phyloP scores from a whole-genome alignment of 1,284 basidiomycete species.

The Trametes pubescens region DNA sequence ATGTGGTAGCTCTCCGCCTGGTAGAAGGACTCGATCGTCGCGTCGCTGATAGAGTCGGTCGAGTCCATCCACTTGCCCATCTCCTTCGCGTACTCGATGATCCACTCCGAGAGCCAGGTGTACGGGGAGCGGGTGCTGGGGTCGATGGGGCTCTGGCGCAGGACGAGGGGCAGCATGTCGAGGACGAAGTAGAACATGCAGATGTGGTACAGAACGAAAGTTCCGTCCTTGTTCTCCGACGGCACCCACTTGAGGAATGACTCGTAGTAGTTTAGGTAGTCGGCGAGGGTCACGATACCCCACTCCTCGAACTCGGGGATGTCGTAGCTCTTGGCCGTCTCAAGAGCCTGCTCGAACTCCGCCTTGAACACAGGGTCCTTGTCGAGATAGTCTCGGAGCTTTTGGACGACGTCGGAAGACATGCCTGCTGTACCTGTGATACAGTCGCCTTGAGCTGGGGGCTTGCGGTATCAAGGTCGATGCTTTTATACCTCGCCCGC shows the following conservation, averaged over 20 bases:
- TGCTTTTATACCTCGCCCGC: background rate
- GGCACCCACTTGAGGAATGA: constrained; percentile 30
- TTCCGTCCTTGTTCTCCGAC: constrained; percentile 25
- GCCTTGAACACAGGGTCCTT: constrained; percentile 27
- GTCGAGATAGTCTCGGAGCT: constrained; percentile 25
- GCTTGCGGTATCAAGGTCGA: background rate
- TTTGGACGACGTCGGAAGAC: constrained; percentile 23
- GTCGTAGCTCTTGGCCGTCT: constrained; percentile 23
- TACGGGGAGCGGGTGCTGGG: constrained; percentile 24
- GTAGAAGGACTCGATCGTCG: constrained; percentile 28
- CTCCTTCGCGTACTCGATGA: constrained; percentile 32
- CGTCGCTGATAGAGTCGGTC: constrained; percentile 26
- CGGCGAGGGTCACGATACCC: constrained; percentile 27
- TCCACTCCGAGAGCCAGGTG: constrained; percentile 32
- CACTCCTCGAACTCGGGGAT: constrained; percentile 22
- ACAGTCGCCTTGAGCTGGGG: background rate
- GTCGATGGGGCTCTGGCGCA: constrained; percentile 28
- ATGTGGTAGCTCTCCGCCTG: constrained; percentile 27
- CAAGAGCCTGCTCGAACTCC: constrained; percentile 26
- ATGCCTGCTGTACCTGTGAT: background rate
- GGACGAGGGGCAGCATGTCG: constrained; percentile 24
- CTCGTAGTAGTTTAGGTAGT: constrained; percentile 31
- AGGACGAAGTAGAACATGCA: constrained; percentile 35
- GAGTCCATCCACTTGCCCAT: constrained; percentile 33
- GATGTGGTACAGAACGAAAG: constrained; percentile 28